Percentiles rank a stretch among this genome's conserved stretches.
Conservation (phyloP, 2,329 filamentous ascomycete genomes). For the Exophiala aquamarina region DNA sequence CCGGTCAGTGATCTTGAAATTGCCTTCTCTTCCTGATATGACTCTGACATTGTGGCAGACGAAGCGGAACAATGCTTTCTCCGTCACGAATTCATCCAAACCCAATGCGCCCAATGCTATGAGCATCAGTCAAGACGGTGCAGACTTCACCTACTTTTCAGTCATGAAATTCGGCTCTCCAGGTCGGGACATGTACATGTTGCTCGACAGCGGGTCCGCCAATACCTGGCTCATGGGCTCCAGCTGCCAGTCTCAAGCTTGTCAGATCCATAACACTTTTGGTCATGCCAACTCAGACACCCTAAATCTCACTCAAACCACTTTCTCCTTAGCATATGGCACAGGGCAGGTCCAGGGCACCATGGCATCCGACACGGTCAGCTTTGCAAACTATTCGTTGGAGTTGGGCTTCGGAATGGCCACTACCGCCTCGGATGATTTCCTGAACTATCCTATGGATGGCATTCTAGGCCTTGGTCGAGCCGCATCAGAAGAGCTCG, state of each 20-base stretch:
- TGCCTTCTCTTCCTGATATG: neutral
- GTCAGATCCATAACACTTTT: slow-evolving; percentile 68
- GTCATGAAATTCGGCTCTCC: slow-evolving; percentile 48
- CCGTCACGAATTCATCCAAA: slow-evolving; percentile 40
- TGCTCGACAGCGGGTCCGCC: slow-evolving; percentile 56
- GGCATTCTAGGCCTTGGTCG: slow-evolving; percentile 80
- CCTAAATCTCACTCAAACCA: slow-evolving; percentile 52
- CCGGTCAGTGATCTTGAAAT: slow-evolving; percentile 20
- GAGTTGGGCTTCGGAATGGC: slow-evolving; percentile 72
- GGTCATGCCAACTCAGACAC: slow-evolving; percentile 65
- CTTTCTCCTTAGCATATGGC: slow-evolving; percentile 72
- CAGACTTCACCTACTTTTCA: slow-evolving; percentile 56
- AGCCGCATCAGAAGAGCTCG: slow-evolving; percentile 51
- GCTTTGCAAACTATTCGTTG: slow-evolving; percentile 65
- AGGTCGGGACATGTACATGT: slow-evolving; percentile 52
- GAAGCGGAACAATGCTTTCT: slow-evolving; percentile 50
- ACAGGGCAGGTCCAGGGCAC: slow-evolving; percentile 70
- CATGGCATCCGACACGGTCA: slow-evolving; percentile 65
- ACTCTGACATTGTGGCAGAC: slow-evolving; percentile 22
- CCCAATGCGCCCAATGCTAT: slow-evolving; percentile 48
- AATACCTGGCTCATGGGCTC: slow-evolving; percentile 83
- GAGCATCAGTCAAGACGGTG: slow-evolving; percentile 54
- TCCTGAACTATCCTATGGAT: slow-evolving; percentile 78
- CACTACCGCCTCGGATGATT: slow-evolving; percentile 69
- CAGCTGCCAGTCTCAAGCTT: slow-evolving; percentile 66